phyloP scores from a whole-genome alignment of 2,329 filamentous ascomycete genomes.

The Metarhizium sp. region DNA sequence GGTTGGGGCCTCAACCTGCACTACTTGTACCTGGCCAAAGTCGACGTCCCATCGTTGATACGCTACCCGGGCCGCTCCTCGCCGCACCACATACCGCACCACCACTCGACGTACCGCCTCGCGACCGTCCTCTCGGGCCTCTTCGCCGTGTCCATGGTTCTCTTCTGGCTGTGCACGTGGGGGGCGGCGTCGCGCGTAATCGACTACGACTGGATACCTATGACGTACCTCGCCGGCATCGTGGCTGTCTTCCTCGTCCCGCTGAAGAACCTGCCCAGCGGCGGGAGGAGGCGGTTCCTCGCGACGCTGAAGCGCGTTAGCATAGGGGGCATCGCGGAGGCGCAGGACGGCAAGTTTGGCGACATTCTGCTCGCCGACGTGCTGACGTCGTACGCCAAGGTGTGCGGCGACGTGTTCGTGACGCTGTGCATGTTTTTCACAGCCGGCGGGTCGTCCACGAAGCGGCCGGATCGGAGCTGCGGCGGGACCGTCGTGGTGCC shows the following conservation, averaged over 20 bases:
- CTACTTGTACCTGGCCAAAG: constrained; percentile 67
- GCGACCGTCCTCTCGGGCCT: constrained; percentile 67
- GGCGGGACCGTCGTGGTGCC: constrained; percentile 74
- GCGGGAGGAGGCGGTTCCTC: constrained; percentile 68
- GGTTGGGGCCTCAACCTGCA: constrained; percentile 91
- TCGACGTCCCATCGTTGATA: constrained; percentile 81
- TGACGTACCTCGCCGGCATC: constrained; percentile 69
- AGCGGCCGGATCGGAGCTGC: constrained; percentile 70
- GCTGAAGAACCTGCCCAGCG: constrained; percentile 55
- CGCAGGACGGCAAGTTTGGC: constrained; percentile 85
- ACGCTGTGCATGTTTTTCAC: constrained; percentile 85
- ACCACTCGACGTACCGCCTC: constrained; percentile 78
- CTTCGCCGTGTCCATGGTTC: constrained; percentile 59
- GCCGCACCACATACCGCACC: constrained; percentile 61
- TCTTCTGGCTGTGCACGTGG: constrained; percentile 78
- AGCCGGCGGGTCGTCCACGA: constrained; percentile 61
- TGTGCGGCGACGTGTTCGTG: constrained; percentile 83
- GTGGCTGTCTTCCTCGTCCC: constrained; percentile 64
- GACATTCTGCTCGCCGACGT: constrained; percentile 92
- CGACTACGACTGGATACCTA: constrained; percentile 75
- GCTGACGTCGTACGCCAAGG: constrained; percentile 87
- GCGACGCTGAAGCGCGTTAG: constrained; percentile 67
- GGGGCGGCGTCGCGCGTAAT: constrained; percentile 61
- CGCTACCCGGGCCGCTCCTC: constrained; percentile 72
- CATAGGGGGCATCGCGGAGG: constrained; percentile 77